These are phyloP conservation scores for Lathyrus sativus DNA, from an alignment of 306 rosid genomes.

Conservation along the genomic window DNA sequence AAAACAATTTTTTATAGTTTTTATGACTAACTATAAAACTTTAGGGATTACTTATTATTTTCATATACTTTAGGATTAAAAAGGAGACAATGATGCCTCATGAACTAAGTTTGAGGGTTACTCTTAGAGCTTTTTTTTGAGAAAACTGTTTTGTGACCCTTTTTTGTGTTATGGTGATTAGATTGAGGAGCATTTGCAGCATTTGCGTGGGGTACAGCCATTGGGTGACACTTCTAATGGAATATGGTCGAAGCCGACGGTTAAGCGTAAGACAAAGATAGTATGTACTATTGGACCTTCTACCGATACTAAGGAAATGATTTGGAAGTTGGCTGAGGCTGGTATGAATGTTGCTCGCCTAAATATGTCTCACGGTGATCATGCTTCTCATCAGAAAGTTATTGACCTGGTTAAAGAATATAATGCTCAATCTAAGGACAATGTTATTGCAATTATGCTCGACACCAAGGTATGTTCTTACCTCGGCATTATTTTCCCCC, in stretches of 20 bases:
- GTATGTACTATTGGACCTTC: conserved; percentile 96
- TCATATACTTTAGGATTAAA: not conserved
- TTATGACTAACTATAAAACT: not conserved
- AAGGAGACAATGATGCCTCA: not conserved
- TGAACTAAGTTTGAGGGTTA: conserved; percentile 1
- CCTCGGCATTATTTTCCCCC: not conserved
- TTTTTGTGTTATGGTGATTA: conserved; percentile 38
- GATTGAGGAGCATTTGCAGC: conserved; percentile 62
- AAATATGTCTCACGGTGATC: conserved; percentile 96
- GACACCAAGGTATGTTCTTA: conserved; percentile 72
- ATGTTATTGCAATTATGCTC: conserved; percentile 85
- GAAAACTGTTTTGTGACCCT: conserved; percentile 29
- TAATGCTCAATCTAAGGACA: conserved; percentile 69
- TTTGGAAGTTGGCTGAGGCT: conserved; percentile 91
- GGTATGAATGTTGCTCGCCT: conserved; percentile 93
- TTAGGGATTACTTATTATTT: not conserved
- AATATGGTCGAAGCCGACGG: conserved; percentile 80
- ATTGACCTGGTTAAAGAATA: conserved; percentile 91
- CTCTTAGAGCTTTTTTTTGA: not conserved
- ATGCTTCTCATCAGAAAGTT: conserved; percentile 87
- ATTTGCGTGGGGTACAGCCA: conserved; percentile 54
- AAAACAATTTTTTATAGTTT: not conserved
- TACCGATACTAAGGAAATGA: conserved; percentile 82
- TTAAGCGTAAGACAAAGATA: conserved; percentile 86
- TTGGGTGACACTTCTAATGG: conserved; percentile 53